Conservation (phyloP, 192 early-diverging fungal genomes). For the Coemansia sp. region DNA sequence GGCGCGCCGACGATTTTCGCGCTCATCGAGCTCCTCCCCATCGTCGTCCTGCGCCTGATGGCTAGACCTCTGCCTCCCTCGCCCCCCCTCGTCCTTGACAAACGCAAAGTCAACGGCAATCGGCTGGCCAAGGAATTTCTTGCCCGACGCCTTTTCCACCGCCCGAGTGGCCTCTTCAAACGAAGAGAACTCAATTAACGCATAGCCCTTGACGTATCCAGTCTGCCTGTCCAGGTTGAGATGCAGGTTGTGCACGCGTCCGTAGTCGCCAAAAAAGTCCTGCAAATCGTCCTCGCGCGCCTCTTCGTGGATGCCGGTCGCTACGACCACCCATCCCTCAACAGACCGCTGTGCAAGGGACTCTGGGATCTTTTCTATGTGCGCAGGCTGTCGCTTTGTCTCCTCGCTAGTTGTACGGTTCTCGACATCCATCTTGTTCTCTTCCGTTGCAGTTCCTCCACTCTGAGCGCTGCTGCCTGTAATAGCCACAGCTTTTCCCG, state of each 20-base stretch:
- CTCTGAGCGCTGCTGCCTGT: conserved; percentile 14
- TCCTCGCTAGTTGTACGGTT: background rate
- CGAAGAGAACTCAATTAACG: conserved; percentile 83
- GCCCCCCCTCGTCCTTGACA: conserved; percentile 50
- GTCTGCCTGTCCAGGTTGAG: conserved; percentile 92
- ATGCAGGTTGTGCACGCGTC: conserved; percentile 86
- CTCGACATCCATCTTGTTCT: conserved; percentile 10
- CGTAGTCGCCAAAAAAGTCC: conserved; percentile 87
- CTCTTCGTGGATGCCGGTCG: conserved; percentile 93
- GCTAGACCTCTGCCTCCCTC: background rate
- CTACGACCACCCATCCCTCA: conserved; percentile 96
- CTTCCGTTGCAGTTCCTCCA: no score
- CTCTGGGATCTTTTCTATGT: background rate
- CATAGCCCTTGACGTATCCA: conserved; percentile 97
- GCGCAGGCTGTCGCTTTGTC: background rate
- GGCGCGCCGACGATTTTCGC: conserved; percentile 1
- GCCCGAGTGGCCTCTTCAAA: conserved; percentile 79
- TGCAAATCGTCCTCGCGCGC: conserved; percentile 86
- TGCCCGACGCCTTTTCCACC: conserved; percentile 70
- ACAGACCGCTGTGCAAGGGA: conserved; percentile 54
- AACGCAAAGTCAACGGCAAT: conserved; percentile 89
- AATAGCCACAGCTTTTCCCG: conserved; percentile 14
- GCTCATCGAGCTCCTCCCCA: conserved; percentile 6
- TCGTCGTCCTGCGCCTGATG: background rate
- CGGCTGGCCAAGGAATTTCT: conserved; percentile 70